Evolutionary conservation across 495 filamentous ascomycete genomes (phyloP).

Genomic region (Lepraria neglecta): DNA sequence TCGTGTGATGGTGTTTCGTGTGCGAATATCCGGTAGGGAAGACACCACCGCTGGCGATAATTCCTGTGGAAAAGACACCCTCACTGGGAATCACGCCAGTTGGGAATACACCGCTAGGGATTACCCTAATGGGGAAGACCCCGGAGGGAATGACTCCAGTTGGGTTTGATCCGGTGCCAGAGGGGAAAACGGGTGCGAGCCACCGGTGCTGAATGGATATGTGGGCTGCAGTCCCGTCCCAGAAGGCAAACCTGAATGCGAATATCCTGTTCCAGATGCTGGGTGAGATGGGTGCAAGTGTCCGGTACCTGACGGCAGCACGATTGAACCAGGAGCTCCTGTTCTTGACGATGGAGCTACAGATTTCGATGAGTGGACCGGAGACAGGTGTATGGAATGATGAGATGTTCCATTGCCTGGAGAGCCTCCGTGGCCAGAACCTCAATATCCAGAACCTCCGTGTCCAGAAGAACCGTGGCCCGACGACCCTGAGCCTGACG

Average conservation of each 20-base stretch:
- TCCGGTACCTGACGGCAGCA: not conserved
- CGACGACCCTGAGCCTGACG: not conserved
- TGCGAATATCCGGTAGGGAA: not conserved
- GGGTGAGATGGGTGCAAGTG: not conserved
- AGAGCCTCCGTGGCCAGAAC: not conserved
- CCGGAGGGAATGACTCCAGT: not conserved
- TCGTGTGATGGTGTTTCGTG: not conserved
- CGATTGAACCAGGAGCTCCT: not conserved
- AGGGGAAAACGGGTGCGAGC: not conserved
- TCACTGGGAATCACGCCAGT: not conserved
- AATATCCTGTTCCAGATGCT: not conserved
- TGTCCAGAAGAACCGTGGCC: not conserved
- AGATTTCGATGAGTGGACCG: not conserved
- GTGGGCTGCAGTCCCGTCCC: too few species aligned
- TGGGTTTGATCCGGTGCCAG: not conserved
- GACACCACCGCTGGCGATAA: too few species aligned
- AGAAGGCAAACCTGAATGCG: too few species aligned
- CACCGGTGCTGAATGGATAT: too few species aligned
- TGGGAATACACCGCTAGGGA: not conserved
- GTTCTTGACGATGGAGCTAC: not conserved
- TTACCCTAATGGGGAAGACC: not conserved
- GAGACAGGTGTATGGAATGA: conserved; percentile 1
- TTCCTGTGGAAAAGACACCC: too few species aligned
- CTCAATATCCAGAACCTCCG: not conserved
- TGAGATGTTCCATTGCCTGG: conserved; percentile 3